phyloP scores from a whole-genome alignment of 805 yeast genomes.

The Metschnikowia orientalis region DNA sequence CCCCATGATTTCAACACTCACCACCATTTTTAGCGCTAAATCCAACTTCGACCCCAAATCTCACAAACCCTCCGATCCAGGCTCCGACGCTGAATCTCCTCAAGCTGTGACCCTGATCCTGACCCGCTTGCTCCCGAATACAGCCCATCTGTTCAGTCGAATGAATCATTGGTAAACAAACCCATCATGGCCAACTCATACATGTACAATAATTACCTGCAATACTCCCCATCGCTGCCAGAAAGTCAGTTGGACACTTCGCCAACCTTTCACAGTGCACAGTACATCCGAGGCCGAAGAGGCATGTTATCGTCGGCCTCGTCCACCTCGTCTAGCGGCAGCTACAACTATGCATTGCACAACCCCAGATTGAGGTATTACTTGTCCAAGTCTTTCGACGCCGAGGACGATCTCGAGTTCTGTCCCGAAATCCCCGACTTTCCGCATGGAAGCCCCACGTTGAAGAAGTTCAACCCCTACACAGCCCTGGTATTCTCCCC shows the following conservation, averaged over 20 bases:
- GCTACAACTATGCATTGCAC: slow-evolving; percentile 36
- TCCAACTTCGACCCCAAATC: no score
- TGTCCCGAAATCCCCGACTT: slow-evolving; percentile 54
- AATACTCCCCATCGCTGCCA: slow-evolving; percentile 29
- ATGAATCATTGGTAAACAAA: not conserved
- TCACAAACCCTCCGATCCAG: no score
- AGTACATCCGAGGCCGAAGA: slow-evolving; percentile 17
- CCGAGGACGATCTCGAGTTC: slow-evolving; percentile 61
- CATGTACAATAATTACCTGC: slow-evolving; percentile 30
- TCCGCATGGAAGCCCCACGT: slow-evolving; percentile 25
- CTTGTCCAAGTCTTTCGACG: slow-evolving; percentile 56
- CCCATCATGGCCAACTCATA: slow-evolving; percentile 33
- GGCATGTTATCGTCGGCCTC: slow-evolving; percentile 14
- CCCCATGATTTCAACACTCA: no score
- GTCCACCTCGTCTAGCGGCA: slow-evolving; percentile 11
- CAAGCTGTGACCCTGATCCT: no score
- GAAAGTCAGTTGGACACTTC: slow-evolving; percentile 24
- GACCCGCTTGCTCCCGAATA: not conserved
- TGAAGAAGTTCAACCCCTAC: slow-evolving; percentile 61
- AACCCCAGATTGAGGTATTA: slow-evolving; percentile 52
- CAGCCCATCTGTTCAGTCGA: not conserved
- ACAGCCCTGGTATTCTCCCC: slow-evolving; percentile 63
- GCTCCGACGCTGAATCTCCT: no score
- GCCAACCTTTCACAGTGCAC: slow-evolving; percentile 29
- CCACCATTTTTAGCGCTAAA: no score